Evolutionary conservation across 2,329 filamentous ascomycete species (phyloP), one percentile per base, ranked within the genome.

Genomic region (Botrytis squamosa): DNA sequence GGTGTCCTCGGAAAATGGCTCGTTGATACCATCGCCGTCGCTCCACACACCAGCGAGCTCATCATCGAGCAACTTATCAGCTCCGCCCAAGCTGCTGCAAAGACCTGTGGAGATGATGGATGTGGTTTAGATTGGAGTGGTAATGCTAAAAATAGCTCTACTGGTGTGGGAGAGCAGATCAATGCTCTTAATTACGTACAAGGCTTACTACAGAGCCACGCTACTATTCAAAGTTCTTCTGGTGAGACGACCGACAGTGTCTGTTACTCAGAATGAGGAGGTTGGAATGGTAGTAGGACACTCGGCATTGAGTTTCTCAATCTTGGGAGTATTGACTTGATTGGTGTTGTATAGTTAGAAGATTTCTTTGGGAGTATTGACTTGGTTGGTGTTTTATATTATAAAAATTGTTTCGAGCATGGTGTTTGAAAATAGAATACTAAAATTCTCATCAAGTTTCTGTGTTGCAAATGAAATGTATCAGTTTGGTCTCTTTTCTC

Each of bases 1-100:
- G 91, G 91, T 57, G 90, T 91, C 74, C 84, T 93, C 29, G 86
- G 89, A 77, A 87, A 90, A 59, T 92, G 90, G 89, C 84, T 93
- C 77, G 85, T 88, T 6, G 85, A 87, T 36, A 85, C 88, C 1
- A 86, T 88, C 3, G 85, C 91, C 76, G 73, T 93, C n/a, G 90
- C 89, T 0, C 91, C 92, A 0, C 86, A 85, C 64, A 89, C 88
- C 0, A 82, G 82, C 59, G 82, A 85, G 1, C 83, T 80, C 25
- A 89, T 94, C 76, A 82, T 88, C 73, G 86, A 89, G 0, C 85
- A 88, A 46, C 84, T 94, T 10, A 83, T 84, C 72, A 85, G 83
- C 0, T 91, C 90, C 1, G 84, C 91, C 9, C 74, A 84, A 72
- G 90, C 87, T 0, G 92, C 90, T 0, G 87, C 89, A 1, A 85